Evolutionary conservation across 441 rosid species (phyloP).

Genomic region (Gossypium trilobum): DNA sequence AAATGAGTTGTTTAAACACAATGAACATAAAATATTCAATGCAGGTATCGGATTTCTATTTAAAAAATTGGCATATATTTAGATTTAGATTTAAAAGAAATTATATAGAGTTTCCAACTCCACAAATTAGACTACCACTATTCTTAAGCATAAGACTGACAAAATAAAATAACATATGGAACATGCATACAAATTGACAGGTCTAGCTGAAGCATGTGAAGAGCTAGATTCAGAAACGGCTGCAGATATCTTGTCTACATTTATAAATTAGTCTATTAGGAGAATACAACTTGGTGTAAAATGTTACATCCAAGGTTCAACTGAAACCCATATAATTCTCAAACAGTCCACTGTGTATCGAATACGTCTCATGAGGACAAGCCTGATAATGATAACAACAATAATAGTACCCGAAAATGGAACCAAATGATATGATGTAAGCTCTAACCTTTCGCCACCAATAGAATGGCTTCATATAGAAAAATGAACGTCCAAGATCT

Average conservation of each 20-base stretch:
- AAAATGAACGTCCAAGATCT: neutral
- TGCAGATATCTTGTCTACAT: neutral
- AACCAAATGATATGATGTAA: neutral
- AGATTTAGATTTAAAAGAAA: neutral
- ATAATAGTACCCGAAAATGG: neutral
- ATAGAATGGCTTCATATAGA: neutral
- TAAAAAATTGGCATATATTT: too few relatives aligned
- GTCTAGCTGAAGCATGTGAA: neutral
- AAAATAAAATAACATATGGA: neutral
- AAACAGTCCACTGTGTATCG: neutral
- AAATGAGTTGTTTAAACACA: neutral
- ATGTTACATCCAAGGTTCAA: constrained; percentile 2
- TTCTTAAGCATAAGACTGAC: neutral
- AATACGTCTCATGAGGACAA: neutral
- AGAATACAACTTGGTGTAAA: neutral
- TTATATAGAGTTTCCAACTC: neutral
- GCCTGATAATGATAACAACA: neutral
- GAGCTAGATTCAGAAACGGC: neutral
- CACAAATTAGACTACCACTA: neutral
- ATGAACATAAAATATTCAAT: neutral
- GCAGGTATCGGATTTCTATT: neutral
- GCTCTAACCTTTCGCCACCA: constrained; percentile 1
- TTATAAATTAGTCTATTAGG: neutral
- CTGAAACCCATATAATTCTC: neutral
- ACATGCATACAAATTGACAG: neutral